Evolutionary conservation across 2,329 filamentous ascomycete species (phyloP).

Genomic region (Bertia moriformis): DNA sequence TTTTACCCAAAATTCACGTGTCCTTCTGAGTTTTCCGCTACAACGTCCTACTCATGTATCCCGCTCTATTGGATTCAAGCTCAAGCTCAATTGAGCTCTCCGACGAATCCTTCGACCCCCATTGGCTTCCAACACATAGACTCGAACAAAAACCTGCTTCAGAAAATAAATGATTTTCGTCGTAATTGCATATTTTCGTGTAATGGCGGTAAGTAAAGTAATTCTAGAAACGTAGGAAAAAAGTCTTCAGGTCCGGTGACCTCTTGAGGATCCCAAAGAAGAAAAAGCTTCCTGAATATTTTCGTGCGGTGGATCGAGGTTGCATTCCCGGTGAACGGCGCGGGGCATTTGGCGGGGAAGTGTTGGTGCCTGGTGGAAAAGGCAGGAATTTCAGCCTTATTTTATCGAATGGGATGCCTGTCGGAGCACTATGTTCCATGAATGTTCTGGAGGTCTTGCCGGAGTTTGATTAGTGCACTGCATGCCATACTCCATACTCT

Average conservation of each 20-base stretch:
- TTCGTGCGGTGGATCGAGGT: not conserved
- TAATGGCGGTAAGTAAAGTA: not conserved
- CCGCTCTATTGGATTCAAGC: too few relatives aligned
- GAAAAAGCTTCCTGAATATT: not conserved
- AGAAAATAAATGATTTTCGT: not conserved
- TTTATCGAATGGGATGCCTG: too few relatives aligned
- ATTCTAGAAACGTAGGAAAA: not conserved
- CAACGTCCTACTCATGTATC: too few relatives aligned
- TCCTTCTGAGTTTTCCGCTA: too few relatives aligned
- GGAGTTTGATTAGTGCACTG: not conserved
- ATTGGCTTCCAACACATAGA: not conserved
- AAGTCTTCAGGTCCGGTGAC: not conserved
- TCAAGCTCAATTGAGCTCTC: too few relatives aligned
- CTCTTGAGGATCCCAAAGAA: not conserved
- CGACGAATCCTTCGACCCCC: not conserved
- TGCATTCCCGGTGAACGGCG: not conserved
- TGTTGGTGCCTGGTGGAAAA: too few relatives aligned
- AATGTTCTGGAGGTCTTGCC: not conserved
- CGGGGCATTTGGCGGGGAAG: not conserved
- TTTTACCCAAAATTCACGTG: too few relatives aligned
- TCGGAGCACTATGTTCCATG: not conserved
- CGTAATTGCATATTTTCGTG: not conserved
- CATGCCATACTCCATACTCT: not conserved
- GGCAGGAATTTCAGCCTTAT: too few relatives aligned
- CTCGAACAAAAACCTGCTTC: not conserved